These are phyloP conservation scores for Triadica sebifera DNA, from an alignment of 345 rosid species.

Conservation along the genomic window DNA sequence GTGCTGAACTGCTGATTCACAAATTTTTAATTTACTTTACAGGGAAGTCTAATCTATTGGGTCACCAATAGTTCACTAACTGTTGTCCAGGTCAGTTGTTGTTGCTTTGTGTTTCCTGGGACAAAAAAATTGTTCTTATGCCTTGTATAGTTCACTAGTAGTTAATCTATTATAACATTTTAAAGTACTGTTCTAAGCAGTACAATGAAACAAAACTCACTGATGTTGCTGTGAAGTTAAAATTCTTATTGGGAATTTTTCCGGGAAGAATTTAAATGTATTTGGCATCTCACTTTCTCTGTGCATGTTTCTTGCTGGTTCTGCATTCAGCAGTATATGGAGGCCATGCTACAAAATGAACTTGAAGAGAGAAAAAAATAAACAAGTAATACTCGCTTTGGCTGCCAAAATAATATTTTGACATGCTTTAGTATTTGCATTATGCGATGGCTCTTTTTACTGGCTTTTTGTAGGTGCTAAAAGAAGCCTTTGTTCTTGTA, in stretches of 20 bases:
- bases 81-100: constrained; percentile 63
- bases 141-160: neutral
- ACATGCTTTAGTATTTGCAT: neutral
- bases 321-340: too few relatives aligned
- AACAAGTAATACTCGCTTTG: neutral
- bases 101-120: neutral
- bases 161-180: neutral
- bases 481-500: neutral
- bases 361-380: neutral
- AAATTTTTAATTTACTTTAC: constrained; percentile 30
- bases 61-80: constrained; percentile 70
- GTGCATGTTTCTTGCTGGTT: neutral
- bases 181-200: neutral
- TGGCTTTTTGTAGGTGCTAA: neutral
- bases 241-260: neutral
- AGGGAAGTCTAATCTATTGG: constrained; percentile 96
- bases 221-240: constrained; percentile 4
- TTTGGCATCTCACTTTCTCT: neutral
- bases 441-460: neutral
- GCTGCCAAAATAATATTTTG: neutral
- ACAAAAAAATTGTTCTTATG: neutral
- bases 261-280: neutral
- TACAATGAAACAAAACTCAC: neutral
- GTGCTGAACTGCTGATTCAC: constrained; percentile 13
- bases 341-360: neutral